phyloP scores from a whole-genome alignment of 768 basidiomycete species.

The Termitomyces eurrhizus region DNA sequence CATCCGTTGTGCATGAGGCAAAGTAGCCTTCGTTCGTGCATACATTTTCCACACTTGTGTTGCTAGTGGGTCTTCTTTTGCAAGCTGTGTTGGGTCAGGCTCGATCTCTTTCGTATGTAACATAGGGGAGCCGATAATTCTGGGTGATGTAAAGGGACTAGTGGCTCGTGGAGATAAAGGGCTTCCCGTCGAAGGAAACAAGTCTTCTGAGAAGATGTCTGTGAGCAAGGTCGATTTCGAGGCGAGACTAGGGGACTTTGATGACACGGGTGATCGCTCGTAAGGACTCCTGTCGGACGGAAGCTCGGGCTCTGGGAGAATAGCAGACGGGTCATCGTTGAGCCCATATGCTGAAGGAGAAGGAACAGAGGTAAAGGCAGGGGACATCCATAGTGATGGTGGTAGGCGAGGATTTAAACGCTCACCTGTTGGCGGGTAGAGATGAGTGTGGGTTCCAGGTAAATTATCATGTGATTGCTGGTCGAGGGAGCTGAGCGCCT shows the following conservation, averaged over 20 bases:
- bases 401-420: slow-evolving; percentile 55
- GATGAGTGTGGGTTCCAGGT: slow-evolving; percentile 17
- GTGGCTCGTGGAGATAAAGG: slow-evolving; percentile 38
- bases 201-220: slow-evolving; percentile 67
- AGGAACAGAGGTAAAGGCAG: slow-evolving; percentile 46
- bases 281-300: slow-evolving; percentile 31
- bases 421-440: slow-evolving; percentile 36
- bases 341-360: slow-evolving; percentile 38
- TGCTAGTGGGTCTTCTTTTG: slow-evolving; percentile 85
- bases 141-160: slow-evolving; percentile 61
- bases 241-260: slow-evolving; percentile 43
- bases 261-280: slow-evolving; percentile 32
- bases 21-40: slow-evolving; percentile 79
- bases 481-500: slow-evolving; percentile 7
- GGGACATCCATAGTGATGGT: slow-evolving; percentile 85
- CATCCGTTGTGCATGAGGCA: slow-evolving; percentile 94
- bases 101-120: slow-evolving; percentile 42
- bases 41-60: slow-evolving; percentile 99
- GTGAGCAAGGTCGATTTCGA: slow-evolving; percentile 62
- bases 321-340: slow-evolving; percentile 31
- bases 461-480: slow-evolving; percentile 11
- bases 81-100: slow-evolving; percentile 59
- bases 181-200: slow-evolving; percentile 43
- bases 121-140: slow-evolving; percentile 66
- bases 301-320: slow-evolving; percentile 28